These are phyloP conservation scores for Olyra latifolia DNA, from an alignment of 176 grass and related monocot species.

Conservation along the genomic window DNA sequence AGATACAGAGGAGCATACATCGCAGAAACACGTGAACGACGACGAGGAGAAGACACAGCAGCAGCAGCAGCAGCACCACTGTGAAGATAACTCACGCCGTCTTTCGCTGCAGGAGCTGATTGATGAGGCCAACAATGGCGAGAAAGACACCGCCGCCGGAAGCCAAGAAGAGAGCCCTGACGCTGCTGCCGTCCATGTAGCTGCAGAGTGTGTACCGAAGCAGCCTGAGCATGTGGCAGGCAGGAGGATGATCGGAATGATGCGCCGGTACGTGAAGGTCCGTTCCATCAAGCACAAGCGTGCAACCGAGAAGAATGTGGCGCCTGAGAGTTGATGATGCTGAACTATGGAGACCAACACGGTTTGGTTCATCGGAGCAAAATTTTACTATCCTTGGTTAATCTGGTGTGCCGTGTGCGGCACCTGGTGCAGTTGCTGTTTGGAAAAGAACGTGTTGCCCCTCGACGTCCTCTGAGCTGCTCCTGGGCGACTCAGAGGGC, in stretches of 20 bases:
- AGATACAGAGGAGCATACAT: not conserved
- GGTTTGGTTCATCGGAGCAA: too few species aligned
- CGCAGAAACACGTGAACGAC: too few species aligned
- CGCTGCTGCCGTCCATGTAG: not conserved
- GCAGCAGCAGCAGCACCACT: not conserved
- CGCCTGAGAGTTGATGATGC: not conserved
- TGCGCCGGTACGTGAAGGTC: slow-evolving; percentile 27
- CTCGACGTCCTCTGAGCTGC: too few species aligned
- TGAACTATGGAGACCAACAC: too few species aligned
- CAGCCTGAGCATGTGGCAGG: not conserved
- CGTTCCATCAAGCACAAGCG: slow-evolving; percentile 25
- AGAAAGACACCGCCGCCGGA: not conserved
- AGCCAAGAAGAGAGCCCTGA: not conserved
- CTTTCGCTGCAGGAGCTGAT: slow-evolving; percentile 44
- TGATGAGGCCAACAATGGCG: slow-evolving; percentile 1
- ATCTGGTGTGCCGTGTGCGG: not conserved
- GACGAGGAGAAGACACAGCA: not conserved
- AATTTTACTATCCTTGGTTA: too few species aligned
- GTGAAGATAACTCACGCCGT: not conserved
- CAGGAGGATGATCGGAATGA: slow-evolving; percentile 21
- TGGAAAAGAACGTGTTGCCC: not conserved
- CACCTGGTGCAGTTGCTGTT: not conserved
- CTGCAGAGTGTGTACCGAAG: not conserved
- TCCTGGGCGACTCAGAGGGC: too few species aligned
- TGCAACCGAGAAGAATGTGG: not conserved